phyloP scores from a whole-genome alignment of 2,329 filamentous ascomycete genomes.

The Aspergillus sp. region DNA sequence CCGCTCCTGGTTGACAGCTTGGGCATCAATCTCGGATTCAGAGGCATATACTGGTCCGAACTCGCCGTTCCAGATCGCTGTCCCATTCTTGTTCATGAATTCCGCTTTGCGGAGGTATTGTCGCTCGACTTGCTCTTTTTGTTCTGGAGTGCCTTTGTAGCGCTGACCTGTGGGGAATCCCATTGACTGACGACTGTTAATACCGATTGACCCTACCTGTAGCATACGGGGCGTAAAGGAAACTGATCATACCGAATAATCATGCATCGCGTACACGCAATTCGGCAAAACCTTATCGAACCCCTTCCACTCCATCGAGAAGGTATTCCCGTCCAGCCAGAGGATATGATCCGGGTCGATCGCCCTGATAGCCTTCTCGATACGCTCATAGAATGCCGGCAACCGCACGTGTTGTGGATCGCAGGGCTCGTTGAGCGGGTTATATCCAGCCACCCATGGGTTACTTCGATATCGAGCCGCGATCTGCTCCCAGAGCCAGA shows the following conservation, averaged over 20 bases:
- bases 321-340: conserved; percentile 48
- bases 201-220: too few relatives aligned
- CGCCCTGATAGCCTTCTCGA: conserved; percentile 48
- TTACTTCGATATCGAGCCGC: conserved; percentile 47
- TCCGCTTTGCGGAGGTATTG: conserved; percentile 49
- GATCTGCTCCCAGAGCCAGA: conserved; percentile 52
- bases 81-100: conserved; percentile 45
- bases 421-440: conserved; percentile 53
- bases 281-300: conserved; percentile 47
- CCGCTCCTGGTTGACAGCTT: conserved; percentile 44
- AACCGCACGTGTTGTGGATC: conserved; percentile 49
- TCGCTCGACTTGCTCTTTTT: conserved; percentile 42
- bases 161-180: conserved; percentile 43
- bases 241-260: conserved; percentile 36
- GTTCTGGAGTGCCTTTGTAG: conserved; percentile 43
- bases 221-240: too few relatives aligned
- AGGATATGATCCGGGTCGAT: conserved; percentile 50
- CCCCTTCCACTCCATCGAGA: conserved; percentile 46
- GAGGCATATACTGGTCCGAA: conserved; percentile 48
- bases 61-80: conserved; percentile 56
- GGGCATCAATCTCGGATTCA: conserved; percentile 30
- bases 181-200: conserved; percentile 23
- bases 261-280: conserved; percentile 47
- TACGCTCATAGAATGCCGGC: conserved; percentile 46
- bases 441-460: conserved; percentile 53